These are phyloP conservation scores for Nidularia sp. DNA, from an alignment of 768 basidiomycete genomes.

Conservation along the genomic window DNA sequence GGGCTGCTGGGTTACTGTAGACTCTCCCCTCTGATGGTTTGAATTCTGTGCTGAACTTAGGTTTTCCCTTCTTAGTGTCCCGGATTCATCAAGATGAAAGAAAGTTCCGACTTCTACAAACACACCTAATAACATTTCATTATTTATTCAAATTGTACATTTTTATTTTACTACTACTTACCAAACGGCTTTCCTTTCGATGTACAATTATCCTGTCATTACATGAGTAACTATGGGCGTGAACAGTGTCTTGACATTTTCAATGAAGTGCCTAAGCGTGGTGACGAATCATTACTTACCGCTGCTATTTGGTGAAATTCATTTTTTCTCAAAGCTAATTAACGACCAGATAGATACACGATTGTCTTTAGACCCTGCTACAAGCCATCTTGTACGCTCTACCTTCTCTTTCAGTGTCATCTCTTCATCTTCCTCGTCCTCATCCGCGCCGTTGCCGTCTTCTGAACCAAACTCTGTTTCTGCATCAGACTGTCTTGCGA, in stretches of 20 bases:
- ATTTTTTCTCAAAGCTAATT: constrained; percentile 41
- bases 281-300: too few relatives aligned
- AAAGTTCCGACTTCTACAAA: too few relatives aligned
- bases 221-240: neutral
- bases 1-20: constrained; percentile 53
- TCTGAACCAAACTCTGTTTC: constrained; percentile 4
- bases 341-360: constrained; percentile 72
- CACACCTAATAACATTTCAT: too few relatives aligned
- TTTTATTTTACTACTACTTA: constrained; percentile 1
- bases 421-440: constrained; percentile 50
- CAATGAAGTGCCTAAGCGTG: too few relatives aligned
- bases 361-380: constrained; percentile 61
- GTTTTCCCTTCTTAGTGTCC: neutral
- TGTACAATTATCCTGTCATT: neutral
- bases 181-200: neutral
- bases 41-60: neutral
- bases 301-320: neutral
- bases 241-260: too few relatives aligned
- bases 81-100: too few relatives aligned
- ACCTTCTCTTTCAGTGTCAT: constrained; percentile 38
- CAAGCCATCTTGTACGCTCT: constrained; percentile 56
- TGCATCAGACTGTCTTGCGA: constrained; percentile 37
- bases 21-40: neutral
- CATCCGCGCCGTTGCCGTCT: constrained; percentile 16
- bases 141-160: neutral